Conservation (phyloP, 805 yeast species). For the Pichia rugopelliculosa region DNA sequence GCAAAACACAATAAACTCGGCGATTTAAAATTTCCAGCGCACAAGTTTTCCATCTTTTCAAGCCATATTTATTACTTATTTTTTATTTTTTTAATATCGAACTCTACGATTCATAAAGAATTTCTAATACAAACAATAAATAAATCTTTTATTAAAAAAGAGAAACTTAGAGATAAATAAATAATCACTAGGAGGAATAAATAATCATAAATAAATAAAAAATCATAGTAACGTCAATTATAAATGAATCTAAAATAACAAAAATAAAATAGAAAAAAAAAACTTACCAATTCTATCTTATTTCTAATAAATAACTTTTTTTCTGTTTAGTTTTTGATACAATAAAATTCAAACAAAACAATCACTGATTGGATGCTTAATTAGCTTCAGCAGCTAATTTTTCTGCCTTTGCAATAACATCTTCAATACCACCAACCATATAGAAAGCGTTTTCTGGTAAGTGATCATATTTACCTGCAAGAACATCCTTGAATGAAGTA, state of each 20-base stretch:
- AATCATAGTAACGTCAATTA: conserved; percentile 12
- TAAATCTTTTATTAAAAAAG: conserved; percentile 12
- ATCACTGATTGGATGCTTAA: conserved; percentile 28
- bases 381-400: conserved; percentile 92
- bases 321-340: neutral
- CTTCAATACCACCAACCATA: conserved; percentile 99
- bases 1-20: neutral
- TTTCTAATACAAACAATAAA: conserved; percentile 9
- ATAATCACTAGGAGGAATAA: conserved; percentile 13
- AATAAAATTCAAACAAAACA: conserved; percentile 4
- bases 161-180: conserved; percentile 8
- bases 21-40: neutral
- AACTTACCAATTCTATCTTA: neutral
- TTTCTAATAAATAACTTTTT: conserved; percentile 1
- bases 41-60: too few relatives aligned
- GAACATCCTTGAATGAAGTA: conserved; percentile 90
- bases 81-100: neutral
- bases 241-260: neutral
- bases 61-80: too few relatives aligned
- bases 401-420: conserved; percentile 97
- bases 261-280: neutral
- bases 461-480: conserved; percentile 97
- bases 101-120: neutral
- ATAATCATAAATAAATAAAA: conserved; percentile 11
- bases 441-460: conserved; percentile 99